Evolutionary conservation across 306 rosid species (phyloP), one percentile per base, ranked within the genome.

Genomic region (Amphicarpaea edgeworthii): DNA sequence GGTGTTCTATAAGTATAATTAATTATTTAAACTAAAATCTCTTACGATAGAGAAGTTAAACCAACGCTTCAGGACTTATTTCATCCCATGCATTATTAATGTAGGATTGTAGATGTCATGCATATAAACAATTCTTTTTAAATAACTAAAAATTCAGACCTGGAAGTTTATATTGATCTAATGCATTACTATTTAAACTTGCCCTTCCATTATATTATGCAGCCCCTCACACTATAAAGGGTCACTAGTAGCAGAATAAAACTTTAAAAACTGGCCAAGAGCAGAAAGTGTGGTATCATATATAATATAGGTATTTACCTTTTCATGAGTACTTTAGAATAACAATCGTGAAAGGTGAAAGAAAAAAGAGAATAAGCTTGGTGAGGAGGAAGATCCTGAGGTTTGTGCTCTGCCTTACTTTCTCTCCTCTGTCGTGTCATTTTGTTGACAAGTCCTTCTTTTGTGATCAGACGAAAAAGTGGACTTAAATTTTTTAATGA

Each of bases 251-350:
- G 55, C 46, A 61, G 70, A 78, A 73, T 83, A 70, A 73, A 47
- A 41, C 79, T 64, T 82, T 73, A n/a, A 73, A 67, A 46, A 57
- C 57, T 58, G 63, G 45, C 80, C 83, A 82, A 77, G 67, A 72
- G 34, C 47, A 38, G 47, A 83, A 77, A 78, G 67, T 12, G 43
- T 8, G 38, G 73, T 60, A 60, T 73, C 73, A 83, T 4, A 57
- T 75, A 43, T 53, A 6, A 61, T 57, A 40, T 50, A 65, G 42
- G 67, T 69, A 67, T 41, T 70, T 10, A 70, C 19, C 66, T 69
- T 79, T 83, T 74, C 23, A n/a, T n/a, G n/a, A 64, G 53, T 51
- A 50, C 73, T 24, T 67, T 66, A 16, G 66, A 70, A 83, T 69
- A 78, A 28, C 77, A 60, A 72, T 68, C 53, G 75, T 26, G 42